These are phyloP conservation scores for Carex cristatella DNA, from an alignment of 176 grass and related monocot genomes.

Conservation along the genomic window DNA sequence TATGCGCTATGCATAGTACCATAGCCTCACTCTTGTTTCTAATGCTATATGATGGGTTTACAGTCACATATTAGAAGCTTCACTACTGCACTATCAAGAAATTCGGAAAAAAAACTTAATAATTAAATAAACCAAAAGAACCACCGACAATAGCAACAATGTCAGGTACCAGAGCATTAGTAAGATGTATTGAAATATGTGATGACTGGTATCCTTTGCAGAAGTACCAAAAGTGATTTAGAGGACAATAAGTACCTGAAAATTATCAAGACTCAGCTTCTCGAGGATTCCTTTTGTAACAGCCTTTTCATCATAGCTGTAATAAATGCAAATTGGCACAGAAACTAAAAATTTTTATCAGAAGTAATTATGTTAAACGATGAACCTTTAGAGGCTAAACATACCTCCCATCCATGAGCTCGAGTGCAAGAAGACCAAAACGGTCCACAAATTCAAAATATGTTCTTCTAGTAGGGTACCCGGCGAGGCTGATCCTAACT, in stretches of 20 bases:
- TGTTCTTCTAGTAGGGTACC: constrained; percentile 92
- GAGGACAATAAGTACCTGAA: constrained; percentile 52
- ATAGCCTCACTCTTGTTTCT: too few species aligned
- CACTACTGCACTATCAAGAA: background rate
- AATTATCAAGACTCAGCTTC: constrained; percentile 86
- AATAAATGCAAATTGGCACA: constrained; percentile 5
- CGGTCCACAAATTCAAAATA: constrained; percentile 97
- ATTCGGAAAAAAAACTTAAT: background rate
- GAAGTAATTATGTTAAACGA: constrained; percentile 27
- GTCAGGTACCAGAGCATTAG: background rate
- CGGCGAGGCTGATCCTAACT: constrained; percentile 98
- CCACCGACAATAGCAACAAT: background rate
- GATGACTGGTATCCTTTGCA: background rate
- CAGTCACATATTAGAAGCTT: background rate
- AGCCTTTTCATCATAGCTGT: constrained; percentile 75
- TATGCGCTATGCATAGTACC: too few species aligned
- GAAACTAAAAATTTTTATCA: background rate
- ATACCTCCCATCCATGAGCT: constrained; percentile 69
- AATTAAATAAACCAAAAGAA: background rate
- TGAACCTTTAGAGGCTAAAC: constrained; percentile 12
- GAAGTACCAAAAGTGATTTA: background rate
- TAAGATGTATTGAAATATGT: background rate
- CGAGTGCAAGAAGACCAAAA: constrained; percentile 80
- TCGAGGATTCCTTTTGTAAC: constrained; percentile 66
- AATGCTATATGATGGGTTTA: background rate